phyloP scores from a whole-genome alignment of 2,329 filamentous ascomycete genomes.

The Elsinoe fawcettii region DNA sequence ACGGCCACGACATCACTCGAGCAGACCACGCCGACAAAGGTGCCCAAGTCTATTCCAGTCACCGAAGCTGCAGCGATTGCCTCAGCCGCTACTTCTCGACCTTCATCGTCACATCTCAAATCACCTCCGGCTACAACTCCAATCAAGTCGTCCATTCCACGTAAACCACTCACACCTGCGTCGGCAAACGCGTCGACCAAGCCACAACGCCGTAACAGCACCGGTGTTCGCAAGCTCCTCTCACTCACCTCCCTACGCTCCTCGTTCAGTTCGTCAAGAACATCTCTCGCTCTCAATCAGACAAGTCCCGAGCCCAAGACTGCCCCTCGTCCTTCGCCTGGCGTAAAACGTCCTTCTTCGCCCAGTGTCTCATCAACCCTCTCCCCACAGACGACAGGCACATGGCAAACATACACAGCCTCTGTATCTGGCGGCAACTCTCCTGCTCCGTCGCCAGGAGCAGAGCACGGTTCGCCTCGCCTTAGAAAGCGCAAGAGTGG shows the following conservation, averaged over 20 bases:
- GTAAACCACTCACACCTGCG: slow-evolving; percentile 15
- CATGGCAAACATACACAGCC: slow-evolving; percentile 9
- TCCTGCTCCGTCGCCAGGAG: slow-evolving; percentile 13
- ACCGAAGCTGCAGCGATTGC: slow-evolving; percentile 14
- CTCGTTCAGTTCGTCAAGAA: slow-evolving; percentile 30
- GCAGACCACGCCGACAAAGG: slow-evolving; percentile 11
- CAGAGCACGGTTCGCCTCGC: slow-evolving; percentile 16
- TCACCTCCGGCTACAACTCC: not conserved
- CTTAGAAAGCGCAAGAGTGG: slow-evolving; percentile 25
- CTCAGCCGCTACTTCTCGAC: slow-evolving; percentile 9
- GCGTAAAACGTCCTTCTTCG: slow-evolving; percentile 10
- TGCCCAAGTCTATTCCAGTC: slow-evolving; percentile 5
- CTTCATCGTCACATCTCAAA: slow-evolving; percentile 13
- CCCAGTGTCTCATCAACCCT: slow-evolving; percentile 1
- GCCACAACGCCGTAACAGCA: slow-evolving; percentile 16
- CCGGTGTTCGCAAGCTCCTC: slow-evolving; percentile 27
- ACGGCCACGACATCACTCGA: slow-evolving; percentile 7
- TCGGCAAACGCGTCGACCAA: slow-evolving; percentile 14
- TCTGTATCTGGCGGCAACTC: slow-evolving; percentile 13
- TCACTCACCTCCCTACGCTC: slow-evolving; percentile 28
- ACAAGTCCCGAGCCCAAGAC: slow-evolving; percentile 19
- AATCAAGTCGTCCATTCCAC: slow-evolving; percentile 9
- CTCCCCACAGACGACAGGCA: not conserved
- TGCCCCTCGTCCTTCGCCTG: slow-evolving; percentile 15
- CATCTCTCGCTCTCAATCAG: slow-evolving; percentile 25